Conservation (phyloP, 441 rosid genomes). For the Sinapis alba region DNA sequence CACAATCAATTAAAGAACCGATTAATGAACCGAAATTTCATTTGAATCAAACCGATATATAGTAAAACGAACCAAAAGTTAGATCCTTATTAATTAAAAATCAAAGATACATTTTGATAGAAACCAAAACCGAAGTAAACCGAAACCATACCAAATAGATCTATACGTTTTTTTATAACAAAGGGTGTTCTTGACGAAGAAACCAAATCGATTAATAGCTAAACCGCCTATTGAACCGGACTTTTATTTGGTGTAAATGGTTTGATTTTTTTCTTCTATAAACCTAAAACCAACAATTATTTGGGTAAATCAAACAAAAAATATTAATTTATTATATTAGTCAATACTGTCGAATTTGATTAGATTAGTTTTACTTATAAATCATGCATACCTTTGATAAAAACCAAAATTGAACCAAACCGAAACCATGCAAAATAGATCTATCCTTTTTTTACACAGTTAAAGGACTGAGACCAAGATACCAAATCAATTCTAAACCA, state of each 20-base stretch:
- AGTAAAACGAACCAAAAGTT: not conserved
- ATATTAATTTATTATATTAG: not conserved
- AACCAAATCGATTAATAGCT: not conserved
- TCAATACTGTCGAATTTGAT: not conserved
- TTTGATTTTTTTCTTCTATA: not conserved
- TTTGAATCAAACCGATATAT: not conserved
- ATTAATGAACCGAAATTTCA: not conserved
- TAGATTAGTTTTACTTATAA: not conserved
- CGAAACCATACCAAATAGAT: not conserved
- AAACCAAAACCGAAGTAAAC: not conserved
- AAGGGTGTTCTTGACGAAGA: not conserved
- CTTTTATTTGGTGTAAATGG: not conserved
- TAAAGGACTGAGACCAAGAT: not conserved
- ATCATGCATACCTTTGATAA: not conserved
- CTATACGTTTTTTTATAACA: not conserved
- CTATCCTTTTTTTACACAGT: not conserved
- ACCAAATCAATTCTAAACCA: not conserved
- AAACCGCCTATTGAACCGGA: not conserved
- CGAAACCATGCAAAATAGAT: not conserved
- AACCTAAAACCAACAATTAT: not conserved
- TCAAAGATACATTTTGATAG: not conserved
- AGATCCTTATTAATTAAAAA: not conserved
- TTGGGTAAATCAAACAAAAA: not conserved
- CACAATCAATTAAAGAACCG: not conserved
- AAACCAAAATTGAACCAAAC: not conserved